Base-by-base conservation (phyloP, 495 filamentous ascomycete species). In the Trichoderma orchidacearum region DNA sequence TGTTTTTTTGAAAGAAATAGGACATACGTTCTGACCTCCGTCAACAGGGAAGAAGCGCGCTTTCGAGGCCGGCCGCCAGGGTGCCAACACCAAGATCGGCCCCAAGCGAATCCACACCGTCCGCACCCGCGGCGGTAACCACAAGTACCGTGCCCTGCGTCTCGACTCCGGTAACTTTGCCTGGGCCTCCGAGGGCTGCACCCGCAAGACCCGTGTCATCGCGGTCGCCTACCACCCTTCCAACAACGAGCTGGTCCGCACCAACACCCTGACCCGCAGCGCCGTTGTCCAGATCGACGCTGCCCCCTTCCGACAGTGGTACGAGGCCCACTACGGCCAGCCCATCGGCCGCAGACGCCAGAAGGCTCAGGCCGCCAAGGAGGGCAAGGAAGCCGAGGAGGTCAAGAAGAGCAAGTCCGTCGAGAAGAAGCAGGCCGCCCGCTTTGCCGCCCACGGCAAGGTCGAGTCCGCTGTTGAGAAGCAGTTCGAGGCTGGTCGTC, bases 211-310 rank as follows among this genome's bases (percentile, higher is more conserved):
- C 75, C 94, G 93, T 82, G 89, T 99, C 69, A 96, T 99, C 74
- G 89, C 77, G 66, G 94, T 97, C 76, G 86, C 85, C 68, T 99
- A 85, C 85, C 93, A 99, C 76, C 94, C 93, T 54, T 97, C 93
- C 72, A 99, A 99, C 89, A 99, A 99, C 86, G 93, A 99, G 77
- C 82, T 99, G 66, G 89, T 99, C 80, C 94, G 93, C 69, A 99
- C 93, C 74, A 99, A 99, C 83, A 96, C 93, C 79, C 81, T 99
- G 72, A 98, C 93, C 80, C 94, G 90, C 80, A 87, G 90, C 64
- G 91, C 93, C 76, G 87, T 98, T 64, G 90, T 98, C 72, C 94
- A 97, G 80, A 80, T 98, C 77, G 93, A 98, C 75, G 94, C 94
- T 61, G 89, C 91, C 53, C 93, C 93, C 62, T 98, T 98, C 87